Evolutionary conservation across 352 stramenopile genomes (phyloP).

Genomic region (Globisporangium solare): DNA sequence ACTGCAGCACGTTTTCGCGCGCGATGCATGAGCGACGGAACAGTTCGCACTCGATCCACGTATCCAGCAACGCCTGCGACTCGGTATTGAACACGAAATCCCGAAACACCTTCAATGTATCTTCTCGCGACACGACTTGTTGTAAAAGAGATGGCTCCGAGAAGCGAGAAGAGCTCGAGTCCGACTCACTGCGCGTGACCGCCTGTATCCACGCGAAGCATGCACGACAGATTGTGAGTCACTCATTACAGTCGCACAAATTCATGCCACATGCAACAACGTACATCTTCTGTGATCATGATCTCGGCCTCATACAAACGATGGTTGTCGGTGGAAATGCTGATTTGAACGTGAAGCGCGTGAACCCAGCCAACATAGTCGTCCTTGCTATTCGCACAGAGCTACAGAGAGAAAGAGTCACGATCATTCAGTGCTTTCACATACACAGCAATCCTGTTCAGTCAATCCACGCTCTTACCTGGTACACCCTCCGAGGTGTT

Average conservation of each 20-base stretch:
- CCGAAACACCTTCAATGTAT: slow-evolving; percentile 74
- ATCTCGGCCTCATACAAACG: slow-evolving; percentile 77
- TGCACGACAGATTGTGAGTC: background rate
- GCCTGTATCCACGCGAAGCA: slow-evolving; percentile 22
- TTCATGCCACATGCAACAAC: slow-evolving; percentile 9
- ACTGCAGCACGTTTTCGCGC: slow-evolving; percentile 46
- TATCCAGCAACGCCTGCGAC: slow-evolving; percentile 65
- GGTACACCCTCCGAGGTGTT: slow-evolving; percentile 64
- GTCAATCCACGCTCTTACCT: slow-evolving; percentile 24
- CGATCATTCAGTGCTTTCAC: background rate
- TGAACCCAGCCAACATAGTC: slow-evolving; percentile 82
- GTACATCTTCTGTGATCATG: slow-evolving; percentile 82
- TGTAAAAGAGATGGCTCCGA: slow-evolving; percentile 61
- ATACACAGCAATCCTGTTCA: background rate
- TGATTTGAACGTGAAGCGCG: slow-evolving; percentile 75
- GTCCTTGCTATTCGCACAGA: slow-evolving; percentile 74
- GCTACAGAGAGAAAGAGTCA: slow-evolving; percentile 18
- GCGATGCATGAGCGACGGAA: slow-evolving; percentile 69
- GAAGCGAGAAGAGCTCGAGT: slow-evolving; percentile 30
- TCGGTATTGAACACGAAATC: slow-evolving; percentile 68
- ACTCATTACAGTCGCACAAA: background rate
- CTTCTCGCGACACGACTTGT: slow-evolving; percentile 64
- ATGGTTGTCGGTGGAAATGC: slow-evolving; percentile 75
- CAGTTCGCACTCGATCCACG: slow-evolving; percentile 82
- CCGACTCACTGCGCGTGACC: slow-evolving; percentile 55